These are phyloP conservation scores for Venturia effusa DNA, from an alignment of 2,329 filamentous ascomycete genomes.

Conservation along the genomic window DNA sequence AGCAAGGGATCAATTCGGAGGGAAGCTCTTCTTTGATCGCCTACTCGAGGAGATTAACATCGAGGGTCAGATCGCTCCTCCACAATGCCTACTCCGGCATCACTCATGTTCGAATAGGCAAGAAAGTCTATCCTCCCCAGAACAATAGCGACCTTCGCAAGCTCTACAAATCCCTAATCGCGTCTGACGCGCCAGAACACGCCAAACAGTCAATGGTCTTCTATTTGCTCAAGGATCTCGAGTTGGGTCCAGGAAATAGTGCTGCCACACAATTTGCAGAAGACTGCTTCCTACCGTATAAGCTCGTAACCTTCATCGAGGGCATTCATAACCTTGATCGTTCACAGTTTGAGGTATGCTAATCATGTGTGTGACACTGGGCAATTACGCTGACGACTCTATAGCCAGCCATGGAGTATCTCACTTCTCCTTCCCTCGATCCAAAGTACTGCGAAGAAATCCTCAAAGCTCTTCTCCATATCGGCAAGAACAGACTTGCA, in stretches of 20 bases:
- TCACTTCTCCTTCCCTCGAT: slow-evolving; percentile 68
- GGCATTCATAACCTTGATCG: slow-evolving; percentile 74
- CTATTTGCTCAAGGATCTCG: slow-evolving; percentile 69
- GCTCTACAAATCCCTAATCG: slow-evolving; percentile 60
- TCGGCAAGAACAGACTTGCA: slow-evolving; percentile 39
- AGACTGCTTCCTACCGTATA: slow-evolving; percentile 56
- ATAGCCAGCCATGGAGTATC: slow-evolving; percentile 58
- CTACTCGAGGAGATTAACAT: slow-evolving; percentile 61
- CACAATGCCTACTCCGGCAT: neutral
- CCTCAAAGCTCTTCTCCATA: slow-evolving; percentile 55
- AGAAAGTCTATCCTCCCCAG: slow-evolving; percentile 64
- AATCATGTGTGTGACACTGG: neutral
- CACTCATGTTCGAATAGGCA: slow-evolving; percentile 28
- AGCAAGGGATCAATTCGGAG: neutral
- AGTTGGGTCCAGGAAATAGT: slow-evolving; percentile 39
- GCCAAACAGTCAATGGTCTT: slow-evolving; percentile 76
- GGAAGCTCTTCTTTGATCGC: slow-evolving; percentile 63
- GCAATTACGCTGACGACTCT: slow-evolving; percentile 13
- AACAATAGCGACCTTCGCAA: slow-evolving; percentile 55
- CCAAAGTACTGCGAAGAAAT: slow-evolving; percentile 80
- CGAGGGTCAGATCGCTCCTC: slow-evolving; percentile 42
- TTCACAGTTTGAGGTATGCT: slow-evolving; percentile 51
- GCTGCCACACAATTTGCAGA: slow-evolving; percentile 50
- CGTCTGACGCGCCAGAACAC: slow-evolving; percentile 53
- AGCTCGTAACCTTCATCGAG: slow-evolving; percentile 71